Conservation (phyloP, 352 stramenopile genomes). For the Globisporangium barbulae region DNA sequence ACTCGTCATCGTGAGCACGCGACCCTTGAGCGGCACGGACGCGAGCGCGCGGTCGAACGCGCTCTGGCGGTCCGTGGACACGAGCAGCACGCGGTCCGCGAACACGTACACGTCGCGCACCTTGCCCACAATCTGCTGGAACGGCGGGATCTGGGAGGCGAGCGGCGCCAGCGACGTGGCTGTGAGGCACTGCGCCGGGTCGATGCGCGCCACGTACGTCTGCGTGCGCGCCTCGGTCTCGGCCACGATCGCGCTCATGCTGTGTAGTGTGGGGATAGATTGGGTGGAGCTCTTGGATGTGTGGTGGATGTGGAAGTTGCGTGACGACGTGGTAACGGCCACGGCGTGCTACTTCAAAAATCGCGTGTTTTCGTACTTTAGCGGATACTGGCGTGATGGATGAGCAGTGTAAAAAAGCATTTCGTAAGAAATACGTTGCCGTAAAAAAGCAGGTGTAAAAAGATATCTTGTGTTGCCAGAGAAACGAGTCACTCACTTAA, state of each 20-base stretch:
- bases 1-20: constrained; percentile 96
- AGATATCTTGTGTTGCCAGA: too few relatives aligned
- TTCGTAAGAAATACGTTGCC: too few relatives aligned
- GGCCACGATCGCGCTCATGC: constrained; percentile 41
- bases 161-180: constrained; percentile 52
- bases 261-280: neutral
- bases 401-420: neutral
- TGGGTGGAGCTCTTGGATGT: neutral
- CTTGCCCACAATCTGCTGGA: constrained; percentile 75
- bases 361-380: neutral
- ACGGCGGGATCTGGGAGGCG: constrained; percentile 30
- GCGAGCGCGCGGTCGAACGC: constrained; percentile 97
- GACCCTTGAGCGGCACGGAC: constrained; percentile 96
- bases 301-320: constrained; percentile 6
- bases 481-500: too few relatives aligned
- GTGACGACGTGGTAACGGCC: neutral
- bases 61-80: constrained; percentile 98
- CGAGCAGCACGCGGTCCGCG: constrained; percentile 88
- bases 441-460: too few relatives aligned
- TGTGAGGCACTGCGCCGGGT: constrained; percentile 39
- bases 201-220: constrained; percentile 60
- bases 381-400: neutral
- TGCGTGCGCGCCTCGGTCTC: constrained; percentile 70
- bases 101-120: constrained; percentile 93
- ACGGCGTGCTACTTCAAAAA: neutral